A percentile compares a stretch with the other conserved stretches of the same genome.
These are phyloP conservation scores for Echium plantagineum DNA, from an alignment of 257 asterid genomes.

Conservation along the genomic window DNA sequence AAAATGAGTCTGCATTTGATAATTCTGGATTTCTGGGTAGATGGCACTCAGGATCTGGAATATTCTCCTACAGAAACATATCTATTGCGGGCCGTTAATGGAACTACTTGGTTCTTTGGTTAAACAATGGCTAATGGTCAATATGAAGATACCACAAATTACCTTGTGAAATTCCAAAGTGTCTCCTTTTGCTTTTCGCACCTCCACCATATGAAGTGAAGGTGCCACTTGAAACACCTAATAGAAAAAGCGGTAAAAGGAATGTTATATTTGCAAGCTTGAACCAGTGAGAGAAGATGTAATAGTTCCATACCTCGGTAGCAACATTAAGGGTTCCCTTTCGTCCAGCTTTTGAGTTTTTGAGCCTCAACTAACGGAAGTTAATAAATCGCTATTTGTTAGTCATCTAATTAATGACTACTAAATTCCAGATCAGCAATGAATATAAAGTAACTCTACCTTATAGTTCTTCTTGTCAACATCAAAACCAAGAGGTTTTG, in stretches of 20 bases:
- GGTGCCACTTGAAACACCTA: slow-evolving; percentile 68
- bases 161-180: slow-evolving; percentile 73
- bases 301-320: slow-evolving; percentile 46
- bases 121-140: background rate
- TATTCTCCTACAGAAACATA: background rate
- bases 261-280: background rate
- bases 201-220: slow-evolving; percentile 53
- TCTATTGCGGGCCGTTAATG: background rate
- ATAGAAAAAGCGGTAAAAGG: background rate
- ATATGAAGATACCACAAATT: slow-evolving; percentile 2
- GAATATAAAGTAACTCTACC: slow-evolving; percentile 29
- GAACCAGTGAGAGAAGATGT: slow-evolving; percentile 2
- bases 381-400: background rate
- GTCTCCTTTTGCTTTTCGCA: slow-evolving; percentile 49
- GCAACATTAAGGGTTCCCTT: slow-evolving; percentile 88
- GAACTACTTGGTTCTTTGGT: background rate
- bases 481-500: slow-evolving; percentile 84
- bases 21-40: background rate
- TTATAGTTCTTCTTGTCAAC: slow-evolving; percentile 82
- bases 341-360: slow-evolving; percentile 76
- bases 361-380: slow-evolving; percentile 65
- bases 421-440: background rate
- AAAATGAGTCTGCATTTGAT: background rate
- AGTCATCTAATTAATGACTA: background rate
- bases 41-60: background rate